Evolutionary conservation across 202 grass and related monocot species (phyloP), one percentile per base, ranked within the genome.

Genomic region (Elaeis oleifera): DNA sequence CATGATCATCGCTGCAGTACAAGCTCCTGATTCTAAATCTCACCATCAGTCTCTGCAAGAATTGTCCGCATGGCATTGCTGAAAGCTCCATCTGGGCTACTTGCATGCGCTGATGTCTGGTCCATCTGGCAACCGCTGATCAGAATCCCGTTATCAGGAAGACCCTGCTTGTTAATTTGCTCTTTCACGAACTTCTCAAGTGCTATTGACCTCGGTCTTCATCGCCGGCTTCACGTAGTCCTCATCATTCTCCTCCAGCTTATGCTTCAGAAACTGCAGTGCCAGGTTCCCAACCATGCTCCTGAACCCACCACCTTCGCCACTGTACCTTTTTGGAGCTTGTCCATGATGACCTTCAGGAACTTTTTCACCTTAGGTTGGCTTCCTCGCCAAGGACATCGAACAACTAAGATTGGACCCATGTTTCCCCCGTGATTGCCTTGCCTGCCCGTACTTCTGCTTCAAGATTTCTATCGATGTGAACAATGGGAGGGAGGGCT

Each of bases 311-410:
- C 91, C 80, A 63, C 73, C 72, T 18, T 79, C 65, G 67, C 84
- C 76, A 1, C 75, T 70, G 5, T 60, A 76, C 1, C 81, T 5
- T 83, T 51, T 23, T 84, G 69, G 66, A 89, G 79, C 61, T 88
- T 90, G 55, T 75, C 65, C 3, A 92, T 78, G 64, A 97, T 63
- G 49, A 92, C 77, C 77, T 92, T 97, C 88, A 92, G 89, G 84
- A 97, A 97, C 59, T 89, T 97, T 72, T 97, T 97, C 16, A 97
- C 80, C 69, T 97, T 97, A 19, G 94, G 77, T 85, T 92, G 20
- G 94, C 79, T 25, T 97, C 94, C 0, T 97, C 81, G 0, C 94
- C 94, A 7, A 92, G 92, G 3, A 84, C 24, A 9, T 92, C 72
- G 44, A 89, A 92, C 51, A 97, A 51, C 20, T 20, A 20, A 20